These are phyloP conservation scores for Gaultheria prostrata DNA, from an alignment of 148 eudicot species.

Conservation along the genomic window DNA sequence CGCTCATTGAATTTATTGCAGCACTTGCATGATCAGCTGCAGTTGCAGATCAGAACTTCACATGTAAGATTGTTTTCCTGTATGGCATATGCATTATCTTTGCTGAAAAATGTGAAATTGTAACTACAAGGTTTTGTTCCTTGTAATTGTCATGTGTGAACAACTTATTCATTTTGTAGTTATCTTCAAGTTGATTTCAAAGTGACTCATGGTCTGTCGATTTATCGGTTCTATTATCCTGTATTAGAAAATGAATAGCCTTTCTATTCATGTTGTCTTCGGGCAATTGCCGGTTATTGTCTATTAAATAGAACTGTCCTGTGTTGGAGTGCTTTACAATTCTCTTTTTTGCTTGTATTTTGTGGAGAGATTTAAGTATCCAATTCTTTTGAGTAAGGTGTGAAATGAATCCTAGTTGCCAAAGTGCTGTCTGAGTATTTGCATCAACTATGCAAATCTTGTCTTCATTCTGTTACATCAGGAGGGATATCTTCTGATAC, in stretches of 20 bases:
- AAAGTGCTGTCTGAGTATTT: not conserved
- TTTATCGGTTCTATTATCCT: not conserved
- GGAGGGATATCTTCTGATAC: not conserved
- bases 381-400: not conserved
- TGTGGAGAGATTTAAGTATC: not conserved
- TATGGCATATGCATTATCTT: constrained; percentile 2
- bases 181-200: not conserved
- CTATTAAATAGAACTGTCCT: not conserved
- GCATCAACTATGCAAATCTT: not conserved
- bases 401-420: not conserved
- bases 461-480: not conserved
- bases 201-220: not conserved
- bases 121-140: constrained; percentile 7
- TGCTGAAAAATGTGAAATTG: not conserved
- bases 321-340: not conserved
- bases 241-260: not conserved
- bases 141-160: not conserved
- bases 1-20: constrained; percentile 35
- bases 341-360: not conserved
- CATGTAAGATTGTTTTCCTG: constrained; percentile 49
- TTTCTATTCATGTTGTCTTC: not conserved
- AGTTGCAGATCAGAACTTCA: constrained; percentile 58
- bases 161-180: not conserved
- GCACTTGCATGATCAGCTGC: constrained; percentile 78
- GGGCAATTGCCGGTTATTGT: not conserved